Percentiles rank a stretch among this genome's conserved stretches.
These are phyloP conservation scores for Citrus inodora DNA, from an alignment of 345 rosid genomes.

Conservation along the genomic window DNA sequence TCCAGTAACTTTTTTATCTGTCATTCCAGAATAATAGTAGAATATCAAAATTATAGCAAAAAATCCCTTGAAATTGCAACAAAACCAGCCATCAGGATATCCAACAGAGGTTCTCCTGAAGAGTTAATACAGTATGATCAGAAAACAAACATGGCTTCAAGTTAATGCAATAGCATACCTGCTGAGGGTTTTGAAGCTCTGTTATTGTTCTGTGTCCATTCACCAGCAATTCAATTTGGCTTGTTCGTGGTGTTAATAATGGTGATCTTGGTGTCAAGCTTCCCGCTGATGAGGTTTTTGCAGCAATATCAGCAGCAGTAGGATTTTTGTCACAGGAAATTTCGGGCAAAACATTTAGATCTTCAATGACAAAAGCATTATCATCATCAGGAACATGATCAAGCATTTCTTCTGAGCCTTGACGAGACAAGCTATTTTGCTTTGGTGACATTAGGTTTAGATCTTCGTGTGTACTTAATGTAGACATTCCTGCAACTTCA, in stretches of 20 bases:
- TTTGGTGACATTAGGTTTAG: constrained; percentile 43
- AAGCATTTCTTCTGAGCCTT: constrained; percentile 56
- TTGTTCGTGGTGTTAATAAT: constrained; percentile 63
- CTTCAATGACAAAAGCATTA: constrained; percentile 48
- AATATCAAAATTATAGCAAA: constrained; percentile 10
- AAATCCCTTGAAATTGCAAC: constrained; percentile 4
- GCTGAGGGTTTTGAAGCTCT: constrained; percentile 80
- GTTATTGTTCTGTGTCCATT: constrained; percentile 66
- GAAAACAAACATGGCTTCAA: not conserved
- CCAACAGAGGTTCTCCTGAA: not conserved
- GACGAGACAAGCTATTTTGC: constrained; percentile 31
- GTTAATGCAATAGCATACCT: constrained; percentile 42
- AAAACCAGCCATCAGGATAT: constrained; percentile 1
- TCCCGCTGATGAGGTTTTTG: constrained; percentile 58
- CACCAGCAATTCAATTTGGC: constrained; percentile 75
- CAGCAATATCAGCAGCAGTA: constrained; percentile 37
- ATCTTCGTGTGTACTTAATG: constrained; percentile 40
- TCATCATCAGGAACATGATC: constrained; percentile 57
- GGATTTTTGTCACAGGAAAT: constrained; percentile 42
- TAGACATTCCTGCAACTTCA: constrained; percentile 35
- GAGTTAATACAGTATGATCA: not conserved
- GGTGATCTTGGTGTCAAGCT: constrained; percentile 94
- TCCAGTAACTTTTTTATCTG: constrained; percentile 80
- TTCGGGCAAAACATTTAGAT: constrained; percentile 40
- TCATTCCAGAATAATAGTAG: constrained; percentile 18